phyloP scores from a whole-genome alignment of 2,329 filamentous ascomycete species.

The Fusarium devonianum region DNA sequence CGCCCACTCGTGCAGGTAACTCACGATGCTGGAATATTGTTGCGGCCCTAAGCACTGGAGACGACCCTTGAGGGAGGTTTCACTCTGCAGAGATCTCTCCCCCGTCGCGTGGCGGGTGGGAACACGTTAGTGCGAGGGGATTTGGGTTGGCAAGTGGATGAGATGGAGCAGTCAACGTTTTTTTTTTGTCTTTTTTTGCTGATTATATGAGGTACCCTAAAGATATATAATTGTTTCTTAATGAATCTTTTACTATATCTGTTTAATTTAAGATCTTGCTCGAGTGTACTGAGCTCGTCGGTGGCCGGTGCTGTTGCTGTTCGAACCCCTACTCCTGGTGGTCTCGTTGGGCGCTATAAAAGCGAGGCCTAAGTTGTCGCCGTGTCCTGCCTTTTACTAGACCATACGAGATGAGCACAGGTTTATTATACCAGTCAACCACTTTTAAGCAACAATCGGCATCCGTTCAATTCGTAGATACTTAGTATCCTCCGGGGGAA shows the following conservation, averaged over 20 bases:
- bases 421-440: too few relatives aligned
- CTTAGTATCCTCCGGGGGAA: conserved; percentile 34
- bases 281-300: too few relatives aligned
- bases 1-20: conserved; percentile 72
- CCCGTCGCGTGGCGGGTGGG: conserved; percentile 75
- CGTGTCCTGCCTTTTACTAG: too few relatives aligned
- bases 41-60: conserved; percentile 72
- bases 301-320: too few relatives aligned
- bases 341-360: too few relatives aligned
- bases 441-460: neutral
- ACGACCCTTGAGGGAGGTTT: conserved; percentile 73
- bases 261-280: too few relatives aligned
- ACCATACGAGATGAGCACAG: too few relatives aligned
- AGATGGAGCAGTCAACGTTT: conserved; percentile 64
- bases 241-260: neutral
- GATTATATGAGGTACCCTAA: neutral
- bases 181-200: conserved; percentile 42
- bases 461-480: conserved; percentile 35
- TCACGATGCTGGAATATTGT: conserved; percentile 63
- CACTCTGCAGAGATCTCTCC: conserved; percentile 76
- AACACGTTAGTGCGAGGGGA: conserved; percentile 67
- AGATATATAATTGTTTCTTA: too few relatives aligned
- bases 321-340: too few relatives aligned
- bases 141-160: conserved; percentile 60
- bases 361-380: too few relatives aligned